phyloP scores from a whole-genome alignment of 2,329 filamentous ascomycete species.

The Stachybotrys elegans region DNA sequence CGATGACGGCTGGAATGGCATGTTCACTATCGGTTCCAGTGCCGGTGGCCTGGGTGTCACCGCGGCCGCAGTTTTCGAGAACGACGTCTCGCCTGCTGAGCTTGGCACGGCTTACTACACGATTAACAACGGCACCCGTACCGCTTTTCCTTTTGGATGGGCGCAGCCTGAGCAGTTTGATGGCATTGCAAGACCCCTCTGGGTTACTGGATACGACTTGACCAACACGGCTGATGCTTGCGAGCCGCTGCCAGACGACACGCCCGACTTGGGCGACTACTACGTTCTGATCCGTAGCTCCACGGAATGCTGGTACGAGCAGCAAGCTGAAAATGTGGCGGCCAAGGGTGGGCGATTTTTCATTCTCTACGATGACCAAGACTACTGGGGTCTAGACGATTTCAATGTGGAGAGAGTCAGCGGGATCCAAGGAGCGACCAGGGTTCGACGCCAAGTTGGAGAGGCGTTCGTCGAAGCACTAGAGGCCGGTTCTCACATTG shows the following conservation, averaged over 20 bases:
- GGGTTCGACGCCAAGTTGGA: too few relatives aligned
- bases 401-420: background rate
- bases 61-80: slow-evolving; percentile 38
- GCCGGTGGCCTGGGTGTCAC: slow-evolving; percentile 35
- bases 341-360: slow-evolving; percentile 48
- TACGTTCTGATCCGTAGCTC: slow-evolving; percentile 50
- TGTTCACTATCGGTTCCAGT: slow-evolving; percentile 13
- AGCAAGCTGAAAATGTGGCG: slow-evolving; percentile 28
- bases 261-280: slow-evolving; percentile 45
- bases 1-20: background rate
- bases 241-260: slow-evolving; percentile 33
- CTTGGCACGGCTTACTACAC: slow-evolving; percentile 25
- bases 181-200: background rate
- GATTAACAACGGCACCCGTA: slow-evolving; percentile 15
- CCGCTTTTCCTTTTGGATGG: background rate
- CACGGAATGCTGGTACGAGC: background rate
- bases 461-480: slow-evolving; percentile 33
- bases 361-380: slow-evolving; percentile 38
- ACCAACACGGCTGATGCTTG: background rate
- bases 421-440: too few relatives aligned
- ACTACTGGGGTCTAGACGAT: background rate
- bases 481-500: slow-evolving; percentile 28
- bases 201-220: background rate
- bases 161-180: background rate
- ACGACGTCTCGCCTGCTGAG: slow-evolving; percentile 30